Evolutionary conservation across 164 flowering plant genomes (phyloP), one percentile per base, ranked within the genome.

Genomic region (Pachysandra terminalis): DNA sequence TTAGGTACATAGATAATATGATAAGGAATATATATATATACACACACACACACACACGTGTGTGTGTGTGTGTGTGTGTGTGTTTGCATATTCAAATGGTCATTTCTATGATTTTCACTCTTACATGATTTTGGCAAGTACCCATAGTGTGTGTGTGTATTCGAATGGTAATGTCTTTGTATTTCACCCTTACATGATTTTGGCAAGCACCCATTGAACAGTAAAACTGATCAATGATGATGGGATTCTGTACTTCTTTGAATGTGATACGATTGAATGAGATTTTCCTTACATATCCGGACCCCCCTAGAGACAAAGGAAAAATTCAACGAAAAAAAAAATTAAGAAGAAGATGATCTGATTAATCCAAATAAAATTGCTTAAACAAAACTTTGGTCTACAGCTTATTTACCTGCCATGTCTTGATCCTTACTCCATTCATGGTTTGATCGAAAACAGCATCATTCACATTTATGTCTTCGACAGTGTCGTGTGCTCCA

Each of bases 341-440:
- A n/a, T n/a, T n/a, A n/a, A n/a, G n/a, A 45, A n/a, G 7, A 24
- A 23, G 8, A n/a, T n/a, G n/a, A n/a, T n/a, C n/a, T n/a, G 6
- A 19, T n/a, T n/a, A n/a, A n/a, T n/a, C n/a, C n/a, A n/a, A n/a
- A n/a, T n/a, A n/a, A n/a, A n/a, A n/a, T n/a, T n/a, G n/a, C n/a
- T n/a, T n/a, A n/a, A n/a, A n/a, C n/a, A n/a, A n/a, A n/a, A n/a
- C n/a, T n/a, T n/a, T n/a, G n/a, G n/a, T n/a, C n/a, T n/a, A n/a
- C n/a, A n/a, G n/a, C n/a, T n/a, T n/a, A n/a, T n/a, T n/a, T 57
- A 77, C 80, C 75, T 45, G 51, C 75, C 75, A 78, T 60, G 82
- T 77, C 65, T 81, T 77, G 68, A 81, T 81, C 64, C 84, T 79
- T 3, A 60, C 77, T 37, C 84, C 82, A 61, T 74, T 79, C 59